Evolutionary conservation across 768 basidiomycete species (phyloP), one percentile per base, ranked within the genome.

Genomic region (Collybiopsis confluens): DNA sequence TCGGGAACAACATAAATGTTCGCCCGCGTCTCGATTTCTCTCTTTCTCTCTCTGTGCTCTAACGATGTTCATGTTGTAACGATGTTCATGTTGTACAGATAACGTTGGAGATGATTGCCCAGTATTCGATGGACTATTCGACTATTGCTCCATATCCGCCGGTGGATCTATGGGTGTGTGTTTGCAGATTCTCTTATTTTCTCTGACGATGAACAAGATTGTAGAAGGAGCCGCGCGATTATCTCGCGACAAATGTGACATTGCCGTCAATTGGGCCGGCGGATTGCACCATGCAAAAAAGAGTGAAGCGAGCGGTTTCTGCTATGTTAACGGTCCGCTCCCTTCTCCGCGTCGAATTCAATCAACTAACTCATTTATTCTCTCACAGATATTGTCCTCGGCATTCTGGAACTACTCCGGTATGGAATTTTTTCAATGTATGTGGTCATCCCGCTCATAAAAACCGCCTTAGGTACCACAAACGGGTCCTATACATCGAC

Each of bases 71-170:
- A 18, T 20, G 13, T 18, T 3, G 44, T 16, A 37, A n/a, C n/a
- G n/a, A 49, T 40, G 21, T 26, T 50, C 52, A 18, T 20, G 13
- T 18, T 3, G 44, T 16, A 37, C 59, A 97, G 94, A 96, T 70
- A 98, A 98, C 58, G 94, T 98, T 20, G 97, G 96, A 30, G 97
- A 99, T 62, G 97, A 99, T 68, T 98, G 96, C 69, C 97, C 97
- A 2, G 93, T 98, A 30, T 99, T 99, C 61, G 97, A 99, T 61
- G 97, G 97, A 1, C 73, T 99, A 43, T 99, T 99, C 67, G 97
- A 99, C 61, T 99, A 98, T 67, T 98, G 97, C 66, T 95, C 96
- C 2, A 99, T 99, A 62, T 98, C 97, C 10, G 97, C 97, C n/a
- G 97, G 97, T 44, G 97, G 97, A 2, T 97, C 94, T 0, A 98